phyloP scores from a whole-genome alignment of 2,329 filamentous ascomycete genomes.

The Rutstroemia sp. region DNA sequence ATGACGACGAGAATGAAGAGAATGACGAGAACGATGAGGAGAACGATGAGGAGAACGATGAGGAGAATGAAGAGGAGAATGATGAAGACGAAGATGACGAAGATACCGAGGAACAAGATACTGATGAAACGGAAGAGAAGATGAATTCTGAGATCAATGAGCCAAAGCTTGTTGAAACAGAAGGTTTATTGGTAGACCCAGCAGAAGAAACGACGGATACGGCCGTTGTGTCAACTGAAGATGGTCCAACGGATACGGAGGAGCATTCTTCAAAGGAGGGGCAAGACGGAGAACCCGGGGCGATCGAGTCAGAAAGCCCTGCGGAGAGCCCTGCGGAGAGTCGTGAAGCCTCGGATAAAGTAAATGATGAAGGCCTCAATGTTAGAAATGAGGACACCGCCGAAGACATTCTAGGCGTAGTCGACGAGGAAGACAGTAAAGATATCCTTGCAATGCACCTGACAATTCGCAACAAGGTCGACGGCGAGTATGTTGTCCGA shows the following conservation, averaged over 20 bases:
- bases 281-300: too few species aligned
- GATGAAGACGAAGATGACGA: slow-evolving; percentile 1
- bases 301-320: too few species aligned
- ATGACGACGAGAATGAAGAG: slow-evolving; percentile 8
- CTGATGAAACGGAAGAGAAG: background rate
- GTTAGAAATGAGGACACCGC: background rate
- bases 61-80: slow-evolving; percentile 10
- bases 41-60: slow-evolving; percentile 5
- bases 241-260: background rate
- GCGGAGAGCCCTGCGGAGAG: too few species aligned
- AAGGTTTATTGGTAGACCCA: slow-evolving; percentile 19
- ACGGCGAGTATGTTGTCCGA: slow-evolving; percentile 54
- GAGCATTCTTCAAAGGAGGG: too few species aligned
- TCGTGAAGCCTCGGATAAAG: too few species aligned
- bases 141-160: slow-evolving; percentile 15
- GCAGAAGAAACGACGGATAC: background rate
- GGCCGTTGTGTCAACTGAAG: slow-evolving; percentile 14
- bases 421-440: slow-evolving; percentile 1
- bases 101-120: background rate
- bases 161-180: slow-evolving; percentile 14
- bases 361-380: background rate
- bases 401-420: background rate
- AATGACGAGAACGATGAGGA: slow-evolving; percentile 7
- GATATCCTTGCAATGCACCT: slow-evolving; percentile 36
- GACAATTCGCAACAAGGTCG: slow-evolving; percentile 64